Base-by-base conservation (phyloP, 306 rosid species). In the Dryas octopetala region DNA sequence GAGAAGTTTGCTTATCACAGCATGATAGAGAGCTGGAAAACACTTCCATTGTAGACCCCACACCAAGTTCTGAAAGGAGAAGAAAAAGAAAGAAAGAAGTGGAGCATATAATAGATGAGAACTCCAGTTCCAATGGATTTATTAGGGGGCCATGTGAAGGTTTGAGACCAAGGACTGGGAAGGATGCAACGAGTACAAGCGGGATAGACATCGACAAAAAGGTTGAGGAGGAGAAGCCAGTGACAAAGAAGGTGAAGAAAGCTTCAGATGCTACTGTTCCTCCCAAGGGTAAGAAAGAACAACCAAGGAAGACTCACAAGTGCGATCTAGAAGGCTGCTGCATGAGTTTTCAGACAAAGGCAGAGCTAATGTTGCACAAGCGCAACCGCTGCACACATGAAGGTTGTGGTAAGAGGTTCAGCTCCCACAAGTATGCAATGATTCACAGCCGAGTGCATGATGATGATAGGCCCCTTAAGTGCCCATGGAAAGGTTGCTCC, bases 401-500 rank as follows among this genome's bases (percentile, higher is more conserved):
- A 83, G 98, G 98, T 76, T 95, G 99, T 64, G 91, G 97, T 73
- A 95, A 90, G 89, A 90, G 85, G 83, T 95, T 95, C 90, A 88
- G 97, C 74, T 85, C 96, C 57, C 99, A 95, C 87, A 95, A 89
- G 73, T 95, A 95, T 66, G 93, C 96, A 1, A 19, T 85, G 83
- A 85, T 89, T 82, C 99, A 95, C 84, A 87, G 81, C 67, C 98
- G 99, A 8, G 97, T 95, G 69, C 99, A 95, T 16, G 93, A 90
- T 17, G 96, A 90, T 17, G 83, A 90, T 41, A 86, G 99, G 85
- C 99, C 99, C 63, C 93, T 95, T 51, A 89, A 95, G 88, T 95
- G 99, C 82, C 92, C 99, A 4, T 95, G 99, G 99, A 78, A 92
- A 85, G 99, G 99, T 77, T 95, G 99, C 78, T 82, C 92, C 77